These are phyloP conservation scores for Anisogramma anomala DNA, from an alignment of 2,329 filamentous ascomycete species.

Conservation along the genomic window DNA sequence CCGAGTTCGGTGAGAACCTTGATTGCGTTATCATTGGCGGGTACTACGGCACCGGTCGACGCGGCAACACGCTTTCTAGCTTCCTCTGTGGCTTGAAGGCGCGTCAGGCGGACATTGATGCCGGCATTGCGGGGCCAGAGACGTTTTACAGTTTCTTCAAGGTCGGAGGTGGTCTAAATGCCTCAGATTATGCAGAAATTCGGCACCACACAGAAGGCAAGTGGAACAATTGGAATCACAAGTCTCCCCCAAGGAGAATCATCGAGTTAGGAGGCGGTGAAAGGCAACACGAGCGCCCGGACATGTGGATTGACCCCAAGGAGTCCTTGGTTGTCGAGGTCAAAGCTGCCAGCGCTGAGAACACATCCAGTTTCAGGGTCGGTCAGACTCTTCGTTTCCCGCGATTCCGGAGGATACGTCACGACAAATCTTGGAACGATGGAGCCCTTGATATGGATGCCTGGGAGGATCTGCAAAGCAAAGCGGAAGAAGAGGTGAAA, in stretches of 20 bases:
- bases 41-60: slow-evolving; percentile 78
- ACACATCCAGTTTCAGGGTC: slow-evolving; percentile 67
- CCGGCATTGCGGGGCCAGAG: slow-evolving; percentile 46
- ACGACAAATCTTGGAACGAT: slow-evolving; percentile 75
- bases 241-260: slow-evolving; percentile 62
- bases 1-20: slow-evolving; percentile 83
- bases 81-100: slow-evolving; percentile 83
- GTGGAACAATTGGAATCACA: slow-evolving; percentile 76
- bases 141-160: slow-evolving; percentile 94
- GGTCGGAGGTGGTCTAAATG: slow-evolving; percentile 86
- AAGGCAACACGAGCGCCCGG: slow-evolving; percentile 58
- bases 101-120: slow-evolving; percentile 53
- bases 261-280: slow-evolving; percentile 75
- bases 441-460: slow-evolving; percentile 62
- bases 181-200: slow-evolving; percentile 74
- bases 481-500: slow-evolving; percentile 57
- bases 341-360: slow-evolving; percentile 70
- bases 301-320: slow-evolving; percentile 83
- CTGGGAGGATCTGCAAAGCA: slow-evolving; percentile 59
- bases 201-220: slow-evolving; percentile 79
- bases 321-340: slow-evolving; percentile 81
- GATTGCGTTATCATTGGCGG: slow-evolving; percentile 85
- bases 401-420: slow-evolving; percentile 67
- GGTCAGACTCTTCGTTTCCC: slow-evolving; percentile 79
- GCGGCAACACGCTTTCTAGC: slow-evolving; percentile 72